Conservation (phyloP, 2,329 filamentous ascomycete species). For the Pseudocercospora eumusae region DNA sequence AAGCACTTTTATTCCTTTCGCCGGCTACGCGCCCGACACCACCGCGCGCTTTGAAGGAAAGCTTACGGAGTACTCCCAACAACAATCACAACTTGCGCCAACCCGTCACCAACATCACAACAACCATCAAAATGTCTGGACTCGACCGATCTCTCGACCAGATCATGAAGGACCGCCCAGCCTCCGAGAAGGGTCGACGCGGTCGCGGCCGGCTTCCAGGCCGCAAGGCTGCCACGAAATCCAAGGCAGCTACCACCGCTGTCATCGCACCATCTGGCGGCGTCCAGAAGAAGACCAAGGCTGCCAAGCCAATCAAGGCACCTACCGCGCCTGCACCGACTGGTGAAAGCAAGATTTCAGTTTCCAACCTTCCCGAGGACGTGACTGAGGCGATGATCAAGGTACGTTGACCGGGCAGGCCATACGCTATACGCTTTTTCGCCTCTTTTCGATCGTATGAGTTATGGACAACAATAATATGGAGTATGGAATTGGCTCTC, state of each 20-base stretch:
- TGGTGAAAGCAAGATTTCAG: slow-evolving; percentile 89
- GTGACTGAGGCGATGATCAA: slow-evolving; percentile 97
- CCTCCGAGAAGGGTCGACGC: slow-evolving; percentile 47
- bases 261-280: slow-evolving; percentile 74
- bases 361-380: slow-evolving; percentile 98
- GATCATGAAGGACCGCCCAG: slow-evolving; percentile 77
- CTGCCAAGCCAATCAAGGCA: slow-evolving; percentile 55
- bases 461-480: slow-evolving; percentile 19
- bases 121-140: slow-evolving; percentile 69
- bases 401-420: slow-evolving; percentile 91
- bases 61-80: slow-evolving; percentile 7
- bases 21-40: slow-evolving; percentile 13
- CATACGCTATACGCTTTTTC: slow-evolving; percentile 42
- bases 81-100: slow-evolving; percentile 11
- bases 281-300: slow-evolving; percentile 70
- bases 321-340: slow-evolving; percentile 61
- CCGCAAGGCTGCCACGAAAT: slow-evolving; percentile 53
- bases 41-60: slow-evolving; percentile 1
- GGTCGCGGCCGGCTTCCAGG: slow-evolving; percentile 47
- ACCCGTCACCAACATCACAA: slow-evolving; percentile 18
- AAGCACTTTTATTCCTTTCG: slow-evolving; percentile 6
- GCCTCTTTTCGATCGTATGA: slow-evolving; percentile 34
- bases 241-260: slow-evolving; percentile 47
- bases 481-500: slow-evolving; percentile 18
- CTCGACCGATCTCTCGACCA: slow-evolving; percentile 97